Evolutionary conservation across 345 rosid species (phyloP).

Genomic region (Moringa oleifera): DNA sequence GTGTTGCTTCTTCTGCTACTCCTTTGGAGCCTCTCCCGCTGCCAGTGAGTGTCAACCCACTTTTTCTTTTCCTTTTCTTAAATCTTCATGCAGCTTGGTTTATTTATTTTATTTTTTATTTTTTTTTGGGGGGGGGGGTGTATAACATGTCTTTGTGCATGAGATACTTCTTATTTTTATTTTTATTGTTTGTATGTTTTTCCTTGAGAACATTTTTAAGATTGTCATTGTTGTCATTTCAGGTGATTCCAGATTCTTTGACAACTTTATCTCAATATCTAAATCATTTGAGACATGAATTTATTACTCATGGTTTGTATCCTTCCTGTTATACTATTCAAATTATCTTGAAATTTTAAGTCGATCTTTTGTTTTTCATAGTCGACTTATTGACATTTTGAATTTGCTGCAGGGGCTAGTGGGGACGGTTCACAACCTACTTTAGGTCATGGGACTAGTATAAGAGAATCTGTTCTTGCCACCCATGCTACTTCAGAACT

Average conservation of each 20-base stretch:
- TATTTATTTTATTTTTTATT: too few species aligned
- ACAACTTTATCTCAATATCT: slow-evolving; percentile 49
- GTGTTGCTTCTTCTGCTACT: slow-evolving; percentile 20
- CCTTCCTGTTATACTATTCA: neutral
- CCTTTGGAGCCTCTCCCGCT: slow-evolving; percentile 35
- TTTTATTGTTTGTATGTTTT: too few species aligned
- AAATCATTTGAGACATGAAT: slow-evolving; percentile 40
- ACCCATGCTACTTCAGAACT: slow-evolving; percentile 25
- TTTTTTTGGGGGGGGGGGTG: too few species aligned
- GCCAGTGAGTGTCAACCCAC: slow-evolving; percentile 21
- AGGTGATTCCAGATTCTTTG: slow-evolving; percentile 49
- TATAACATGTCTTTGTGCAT: neutral
- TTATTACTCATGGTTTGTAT: slow-evolving; percentile 34
- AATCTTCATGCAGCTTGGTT: too few species aligned
- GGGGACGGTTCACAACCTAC: slow-evolving; percentile 29
- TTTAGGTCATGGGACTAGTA: slow-evolving; percentile 17
- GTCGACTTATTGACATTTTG: slow-evolving; percentile 5
- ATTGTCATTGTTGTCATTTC: slow-evolving; percentile 11
- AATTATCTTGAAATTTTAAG: too few species aligned
- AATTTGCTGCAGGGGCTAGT: slow-evolving; percentile 23
- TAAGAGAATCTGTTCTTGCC: slow-evolving; percentile 21
- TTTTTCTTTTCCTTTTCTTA: neutral
- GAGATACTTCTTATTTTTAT: neutral
- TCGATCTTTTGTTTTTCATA: too few species aligned
- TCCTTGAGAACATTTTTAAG: neutral